Evolutionary conservation across 176 grass and related monocot species (phyloP), one percentile per base, ranked within the genome.

Genomic region (Oryza longistaminata): DNA sequence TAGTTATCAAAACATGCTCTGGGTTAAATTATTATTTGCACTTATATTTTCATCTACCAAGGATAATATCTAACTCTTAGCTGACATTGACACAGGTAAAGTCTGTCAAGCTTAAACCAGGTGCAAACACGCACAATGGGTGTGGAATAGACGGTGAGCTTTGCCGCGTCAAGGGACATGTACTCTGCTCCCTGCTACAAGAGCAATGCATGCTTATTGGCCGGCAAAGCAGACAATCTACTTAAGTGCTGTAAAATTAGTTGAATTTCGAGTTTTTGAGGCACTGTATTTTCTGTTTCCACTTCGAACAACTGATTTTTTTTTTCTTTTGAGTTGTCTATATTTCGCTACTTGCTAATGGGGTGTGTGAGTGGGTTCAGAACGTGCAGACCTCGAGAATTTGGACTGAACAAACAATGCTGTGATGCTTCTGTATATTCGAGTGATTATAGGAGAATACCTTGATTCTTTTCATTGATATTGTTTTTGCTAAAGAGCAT

Each of bases 91-190:
- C 73, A 74, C 88, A 99, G 97, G 97, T 99, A 65, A 96, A 94
- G 66, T 94, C 90, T 24, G 91, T 99, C 11, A 99, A 96, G 81
- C 74, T 99, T 72, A 99, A 85, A 84, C 86, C 93, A 73, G 97
- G 93, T 37, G 76, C 92, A 94, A 92, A 86, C 62, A 94, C 97
- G 13, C 86, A 94, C 74, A 84, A 82, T 43, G 93, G 97, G 19
- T 94, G 97, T 73, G 97, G 97, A 27, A 99, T 99, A 79, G 97
- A 99, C 2, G 97, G 97, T 0, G 97, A 99, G 79, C 88, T 99
- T 74, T 92, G 91, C 80, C 77, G 64, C 31, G 75, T 92, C 21
- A 92, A 96, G 78, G 97, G 93, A 52, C 93, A 91, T 65, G 84
- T 96, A 72, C 81, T 91, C 34, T 99, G 97, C 79, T 92, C 86